Conservation (phyloP, 164 flowering plant species). For the Stephania japonica region DNA sequence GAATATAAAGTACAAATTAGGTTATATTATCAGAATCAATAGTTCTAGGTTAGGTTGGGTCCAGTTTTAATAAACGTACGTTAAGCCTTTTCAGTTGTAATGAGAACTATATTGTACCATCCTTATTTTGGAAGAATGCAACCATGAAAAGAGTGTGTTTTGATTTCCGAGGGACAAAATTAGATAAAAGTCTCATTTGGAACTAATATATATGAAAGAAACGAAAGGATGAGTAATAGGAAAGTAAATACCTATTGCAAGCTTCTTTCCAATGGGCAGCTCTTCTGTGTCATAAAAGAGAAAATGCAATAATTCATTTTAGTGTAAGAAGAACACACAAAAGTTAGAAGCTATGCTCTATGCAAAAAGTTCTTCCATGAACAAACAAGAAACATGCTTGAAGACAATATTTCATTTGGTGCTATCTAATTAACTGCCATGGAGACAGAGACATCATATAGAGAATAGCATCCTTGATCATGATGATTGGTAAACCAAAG, state of each 20-base stretch:
- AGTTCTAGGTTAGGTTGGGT: not conserved
- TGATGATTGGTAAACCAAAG: not conserved
- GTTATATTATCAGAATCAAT: not conserved
- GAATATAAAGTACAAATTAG: not conserved
- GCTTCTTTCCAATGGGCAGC: not conserved
- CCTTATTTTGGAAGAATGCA: not conserved
- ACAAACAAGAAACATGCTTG: not conserved
- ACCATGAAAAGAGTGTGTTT: not conserved
- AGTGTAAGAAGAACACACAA: not conserved
- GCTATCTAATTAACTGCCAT: not conserved
- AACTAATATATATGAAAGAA: not conserved
- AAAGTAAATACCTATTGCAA: slow-evolving; percentile 3
- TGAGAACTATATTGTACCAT: not conserved
- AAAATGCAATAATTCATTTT: not conserved
- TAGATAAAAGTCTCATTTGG: not conserved
- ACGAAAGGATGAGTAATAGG: too few species aligned
- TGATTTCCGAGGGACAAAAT: not conserved
- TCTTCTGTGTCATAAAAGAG: not conserved
- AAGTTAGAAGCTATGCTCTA: not conserved
- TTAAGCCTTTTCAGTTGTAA: not conserved
- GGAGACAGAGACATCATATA: not conserved
- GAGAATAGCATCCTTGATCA: not conserved
- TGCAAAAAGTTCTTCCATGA: not conserved
- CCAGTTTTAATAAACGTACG: not conserved
- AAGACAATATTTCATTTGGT: not conserved